phyloP scores from a whole-genome alignment of 768 basidiomycete genomes.

The Boletus reticuloceps region DNA sequence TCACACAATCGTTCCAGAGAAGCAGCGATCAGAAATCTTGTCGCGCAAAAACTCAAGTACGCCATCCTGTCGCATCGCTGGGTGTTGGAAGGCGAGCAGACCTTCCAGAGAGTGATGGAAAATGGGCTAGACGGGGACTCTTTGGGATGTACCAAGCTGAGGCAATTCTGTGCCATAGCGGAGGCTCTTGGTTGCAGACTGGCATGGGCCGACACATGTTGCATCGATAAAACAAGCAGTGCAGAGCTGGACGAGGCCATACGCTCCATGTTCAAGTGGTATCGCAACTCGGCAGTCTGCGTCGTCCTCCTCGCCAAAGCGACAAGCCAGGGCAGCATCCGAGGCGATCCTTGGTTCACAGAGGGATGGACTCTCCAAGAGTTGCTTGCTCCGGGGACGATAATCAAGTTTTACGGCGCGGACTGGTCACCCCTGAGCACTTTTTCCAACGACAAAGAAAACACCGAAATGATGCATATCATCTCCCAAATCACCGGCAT shows the following conservation, averaged over 20 bases:
- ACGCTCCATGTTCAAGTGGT: slow-evolving; percentile 27
- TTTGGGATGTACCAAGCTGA: slow-evolving; percentile 14
- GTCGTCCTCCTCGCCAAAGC: slow-evolving; percentile 14
- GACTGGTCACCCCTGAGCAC: slow-evolving; percentile 15
- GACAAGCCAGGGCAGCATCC: background rate
- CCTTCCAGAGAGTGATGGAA: slow-evolving; percentile 9
- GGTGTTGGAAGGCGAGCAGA: slow-evolving; percentile 10
- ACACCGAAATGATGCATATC: slow-evolving; percentile 8
- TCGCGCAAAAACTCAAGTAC: slow-evolving; percentile 9
- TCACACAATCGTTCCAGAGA: slow-evolving; percentile 4
- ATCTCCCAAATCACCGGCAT: slow-evolving; percentile 15
- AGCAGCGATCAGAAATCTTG: slow-evolving; percentile 1
- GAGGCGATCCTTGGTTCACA: slow-evolving; percentile 23
- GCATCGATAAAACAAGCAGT: slow-evolving; percentile 28
- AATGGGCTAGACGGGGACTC: background rate
- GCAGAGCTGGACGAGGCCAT: slow-evolving; percentile 31
- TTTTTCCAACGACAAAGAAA: slow-evolving; percentile 19
- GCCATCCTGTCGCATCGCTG: slow-evolving; percentile 18
- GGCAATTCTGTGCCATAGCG: slow-evolving; percentile 13
- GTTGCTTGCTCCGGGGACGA: slow-evolving; percentile 19
- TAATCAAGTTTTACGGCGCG: slow-evolving; percentile 18
- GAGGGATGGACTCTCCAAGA: slow-evolving; percentile 22
- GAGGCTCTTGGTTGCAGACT: slow-evolving; percentile 11
- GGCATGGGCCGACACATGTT: slow-evolving; percentile 28
- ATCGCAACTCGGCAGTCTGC: slow-evolving; percentile 23